A percentile compares a stretch with the other conserved stretches of the same genome.
Conservation (phyloP, 2,329 filamentous ascomycete species). For the Decorospora gaudefroyi region DNA sequence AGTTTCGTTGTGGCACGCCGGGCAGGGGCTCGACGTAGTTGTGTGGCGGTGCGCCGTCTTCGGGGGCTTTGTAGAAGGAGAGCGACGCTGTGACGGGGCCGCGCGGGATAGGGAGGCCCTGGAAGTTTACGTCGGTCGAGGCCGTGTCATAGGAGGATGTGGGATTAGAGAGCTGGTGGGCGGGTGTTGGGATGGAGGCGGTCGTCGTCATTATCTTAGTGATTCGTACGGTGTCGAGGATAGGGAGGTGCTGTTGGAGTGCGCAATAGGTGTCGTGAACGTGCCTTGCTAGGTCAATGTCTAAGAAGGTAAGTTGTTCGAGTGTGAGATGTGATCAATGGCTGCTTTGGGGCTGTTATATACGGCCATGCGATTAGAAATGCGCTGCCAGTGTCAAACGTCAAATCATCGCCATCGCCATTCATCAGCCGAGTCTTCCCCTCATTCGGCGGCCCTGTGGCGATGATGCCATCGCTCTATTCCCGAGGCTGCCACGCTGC, state of each 20-base stretch:
- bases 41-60: conserved; percentile 36
- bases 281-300: conserved; percentile 13
- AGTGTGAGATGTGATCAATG: conserved; percentile 13
- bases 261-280: too few relatives aligned
- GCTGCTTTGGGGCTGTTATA: conserved; percentile 24
- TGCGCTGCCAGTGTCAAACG: conserved; percentile 11
- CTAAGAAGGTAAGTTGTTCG: conserved; percentile 15
- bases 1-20: conserved; percentile 69
- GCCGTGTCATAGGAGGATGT: conserved; percentile 32
- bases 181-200: conserved; percentile 48
- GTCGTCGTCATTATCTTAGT: conserved; percentile 55
- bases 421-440: conserved; percentile 16
- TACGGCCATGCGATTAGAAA: conserved; percentile 38
- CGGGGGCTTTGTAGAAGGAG: conserved; percentile 38
- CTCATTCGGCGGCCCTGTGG: conserved; percentile 27
- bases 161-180: conserved; percentile 47
- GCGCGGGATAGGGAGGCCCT: conserved; percentile 37
- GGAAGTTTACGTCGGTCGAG: conserved; percentile 40
- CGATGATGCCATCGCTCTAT: conserved; percentile 45
- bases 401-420: conserved; percentile 13
- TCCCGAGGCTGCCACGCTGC: conserved; percentile 31
- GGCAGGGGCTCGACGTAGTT: conserved; percentile 67
- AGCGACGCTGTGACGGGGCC: conserved; percentile 33
- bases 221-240: too few relatives aligned
- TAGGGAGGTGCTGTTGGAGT: too few relatives aligned